phyloP scores from a whole-genome alignment of 768 basidiomycete species.

The Sporobolomyces pararoseus region DNA sequence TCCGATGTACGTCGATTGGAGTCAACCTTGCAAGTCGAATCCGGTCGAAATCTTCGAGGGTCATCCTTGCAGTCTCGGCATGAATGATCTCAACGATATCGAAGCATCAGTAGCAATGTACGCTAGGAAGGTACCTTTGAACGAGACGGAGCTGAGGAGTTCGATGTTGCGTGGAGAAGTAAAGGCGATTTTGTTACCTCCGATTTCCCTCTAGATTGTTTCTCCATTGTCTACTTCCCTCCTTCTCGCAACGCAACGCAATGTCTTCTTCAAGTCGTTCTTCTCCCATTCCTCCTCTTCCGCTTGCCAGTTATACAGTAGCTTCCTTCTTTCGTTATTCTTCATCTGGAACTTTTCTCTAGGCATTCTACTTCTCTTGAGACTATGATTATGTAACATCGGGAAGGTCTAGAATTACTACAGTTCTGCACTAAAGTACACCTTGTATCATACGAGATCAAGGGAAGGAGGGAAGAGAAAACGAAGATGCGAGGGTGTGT shows the following conservation, averaged over 20 bases:
- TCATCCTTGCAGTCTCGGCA: slow-evolving; percentile 11
- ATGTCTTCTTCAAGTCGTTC: too few relatives aligned
- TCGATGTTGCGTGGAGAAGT: background rate
- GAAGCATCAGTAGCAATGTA: background rate
- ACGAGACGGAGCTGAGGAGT: background rate
- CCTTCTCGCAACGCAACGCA: too few relatives aligned
- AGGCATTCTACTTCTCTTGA: too few relatives aligned
- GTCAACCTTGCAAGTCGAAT: slow-evolving; percentile 5
- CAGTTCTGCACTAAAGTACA: too few relatives aligned
- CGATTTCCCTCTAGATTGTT: background rate
- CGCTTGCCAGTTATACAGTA: too few relatives aligned
- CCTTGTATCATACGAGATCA: too few relatives aligned
- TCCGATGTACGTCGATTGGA: slow-evolving; percentile 17
- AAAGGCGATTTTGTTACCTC: slow-evolving; percentile 2
- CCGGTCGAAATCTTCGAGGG: slow-evolving; percentile 3
- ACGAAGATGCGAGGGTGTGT: too few relatives aligned
- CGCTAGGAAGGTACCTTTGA: slow-evolving; percentile 6
- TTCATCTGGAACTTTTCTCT: too few relatives aligned
- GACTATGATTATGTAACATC: too few relatives aligned
- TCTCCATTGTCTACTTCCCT: background rate
- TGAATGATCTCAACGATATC: slow-evolving; percentile 8
- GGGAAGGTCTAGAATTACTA: too few relatives aligned
- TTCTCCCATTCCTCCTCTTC: background rate
- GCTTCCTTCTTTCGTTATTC: too few relatives aligned
- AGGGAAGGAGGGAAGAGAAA: too few relatives aligned